Base-by-base conservation (phyloP, 2,329 filamentous ascomycete genomes). In the Talaromyces albobiverticillius region DNA sequence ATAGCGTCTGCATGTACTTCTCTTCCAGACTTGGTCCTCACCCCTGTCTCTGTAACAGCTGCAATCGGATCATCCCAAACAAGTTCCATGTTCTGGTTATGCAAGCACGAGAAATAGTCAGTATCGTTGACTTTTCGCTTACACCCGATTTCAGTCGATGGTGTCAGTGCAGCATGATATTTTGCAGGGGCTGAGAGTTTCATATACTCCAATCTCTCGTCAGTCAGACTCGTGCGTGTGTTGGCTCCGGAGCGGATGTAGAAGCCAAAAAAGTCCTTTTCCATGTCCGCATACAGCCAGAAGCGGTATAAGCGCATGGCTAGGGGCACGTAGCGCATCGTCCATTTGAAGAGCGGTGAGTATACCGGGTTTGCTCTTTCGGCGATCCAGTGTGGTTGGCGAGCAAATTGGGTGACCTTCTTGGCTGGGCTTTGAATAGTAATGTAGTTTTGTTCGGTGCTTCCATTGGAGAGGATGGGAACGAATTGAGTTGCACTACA, bases 351-450 rank as follows among this genome's bases (percentile, higher is more conserved):
- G 0, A 63, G 50, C 0, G 62, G 16, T 0, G 70, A 67, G 57
- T 79, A 79, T 45, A 64, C 55, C 0, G 70, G 73, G 48, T 78
- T 78, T 0, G 72, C 68, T 10, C 76, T 69, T 46, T 76, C 73
- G 2, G 72, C 67, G 1, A 81, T 66, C 66, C 75, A 81, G 55
- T 81, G 79, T 4, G 78, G 66, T 62, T 80, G 77, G 8, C 77
- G 73, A n/a, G 67, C 72, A 58, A 81, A 80, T 46, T 81, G 78
- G 0, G 71, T 75, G 20, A 79, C 64, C 22, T 67, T 70, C 18
- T 64, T 69, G 9, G 70, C 75, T 4, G 70, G 64, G 11, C 60
- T 61, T 2, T 48, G 41, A n/a, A 14, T 13, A 5, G 22, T 42
- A 36, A 26, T 34, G 26, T 56, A 47, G 29, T 56, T 51, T 29